Evolutionary conservation across 257 asterid genomes (phyloP), one percentile per base, ranked within the genome.

Genomic region (Anisodus acutangulus): DNA sequence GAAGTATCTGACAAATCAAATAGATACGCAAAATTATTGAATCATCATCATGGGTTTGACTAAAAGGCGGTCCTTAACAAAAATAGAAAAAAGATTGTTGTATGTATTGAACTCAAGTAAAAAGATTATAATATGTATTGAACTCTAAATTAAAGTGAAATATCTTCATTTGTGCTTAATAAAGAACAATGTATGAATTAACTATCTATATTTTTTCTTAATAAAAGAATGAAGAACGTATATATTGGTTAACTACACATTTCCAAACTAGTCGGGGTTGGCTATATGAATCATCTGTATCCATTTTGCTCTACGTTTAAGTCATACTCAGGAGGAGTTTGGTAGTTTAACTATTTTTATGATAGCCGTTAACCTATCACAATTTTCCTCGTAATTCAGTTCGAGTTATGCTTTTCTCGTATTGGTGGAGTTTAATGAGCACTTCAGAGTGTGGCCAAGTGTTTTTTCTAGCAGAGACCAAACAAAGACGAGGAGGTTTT

Each of bases 271-370:
- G 7, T 26, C 8, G 16, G 7, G 68, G 55, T 31, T 31, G 35
- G 35, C 35, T 31, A 31, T 31, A 31, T 31, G 35, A 31, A 31
- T 31, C 35, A 31, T 31, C 1, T 31, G 1, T 31, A 31, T 31
- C 35, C 35, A 62, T 19, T 8, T 62, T 19, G 69, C 39, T 62
- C 69, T 62, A 62, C 4, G 39, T 72, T 71, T n/a, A 17, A 6
- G 80, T 49, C 41, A 19, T 19, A 72, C 16, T 19, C 80, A 72
- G 58, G 58, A 72, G 58, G 60, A 72, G 41, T 11, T 72, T 71
- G 79, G 79, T 9, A 71, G 58, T 71, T 72, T 49, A 17, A 72
- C 59, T 72, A 19, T 72, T 66, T 47, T 9, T 72, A 72, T 47
- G 80, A 47, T 22, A 19, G 60, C 12, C 41, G 3, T 72, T 49